Evolutionary conservation across 1,139 yeast species (phyloP).

Genomic region (Candida smagusa): DNA sequence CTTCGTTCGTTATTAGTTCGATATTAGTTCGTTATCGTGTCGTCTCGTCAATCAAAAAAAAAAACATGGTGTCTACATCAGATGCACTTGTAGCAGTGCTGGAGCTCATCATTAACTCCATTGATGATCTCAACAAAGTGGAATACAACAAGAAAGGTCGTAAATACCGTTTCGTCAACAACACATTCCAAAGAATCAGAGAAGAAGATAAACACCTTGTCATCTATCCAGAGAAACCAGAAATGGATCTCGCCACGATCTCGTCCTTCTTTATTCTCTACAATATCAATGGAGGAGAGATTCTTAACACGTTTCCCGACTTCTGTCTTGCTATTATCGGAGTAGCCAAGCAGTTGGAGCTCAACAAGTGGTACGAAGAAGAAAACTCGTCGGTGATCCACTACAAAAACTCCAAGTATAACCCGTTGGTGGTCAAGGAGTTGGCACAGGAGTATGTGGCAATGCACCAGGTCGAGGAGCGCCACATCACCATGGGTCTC

Average conservation of each 20-base stretch:
- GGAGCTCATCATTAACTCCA: slow-evolving; percentile 18
- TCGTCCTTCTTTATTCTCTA: slow-evolving; percentile 45
- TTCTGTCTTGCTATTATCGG: slow-evolving; percentile 50
- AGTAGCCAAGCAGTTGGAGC: slow-evolving; percentile 48
- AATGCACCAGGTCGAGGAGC: slow-evolving; percentile 17
- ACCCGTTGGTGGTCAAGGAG: slow-evolving; percentile 23
- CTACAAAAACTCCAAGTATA: slow-evolving; percentile 30
- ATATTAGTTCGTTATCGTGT: background rate
- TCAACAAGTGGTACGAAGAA: slow-evolving; percentile 48
- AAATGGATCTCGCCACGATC: slow-evolving; percentile 34
- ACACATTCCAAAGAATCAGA: slow-evolving; percentile 47
- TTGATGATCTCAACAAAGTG: slow-evolving; percentile 31
- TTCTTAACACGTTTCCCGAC: slow-evolving; percentile 35
- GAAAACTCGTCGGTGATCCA: slow-evolving; percentile 45
- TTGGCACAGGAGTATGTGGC: slow-evolving; percentile 29
- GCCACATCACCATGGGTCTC: slow-evolving; percentile 42
- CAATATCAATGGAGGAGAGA: slow-evolving; percentile 32
- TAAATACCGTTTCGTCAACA: slow-evolving; percentile 49
- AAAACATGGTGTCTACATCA: slow-evolving; percentile 8
- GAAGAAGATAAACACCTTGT: slow-evolving; percentile 52
- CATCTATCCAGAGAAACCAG: slow-evolving; percentile 35
- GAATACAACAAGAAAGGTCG: slow-evolving; percentile 51
- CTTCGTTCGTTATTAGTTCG: background rate
- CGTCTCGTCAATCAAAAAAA: background rate
- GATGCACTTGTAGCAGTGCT: slow-evolving; percentile 21